phyloP scores from a whole-genome alignment of 495 filamentous ascomycete species.

The Penicillium argentinense region DNA sequence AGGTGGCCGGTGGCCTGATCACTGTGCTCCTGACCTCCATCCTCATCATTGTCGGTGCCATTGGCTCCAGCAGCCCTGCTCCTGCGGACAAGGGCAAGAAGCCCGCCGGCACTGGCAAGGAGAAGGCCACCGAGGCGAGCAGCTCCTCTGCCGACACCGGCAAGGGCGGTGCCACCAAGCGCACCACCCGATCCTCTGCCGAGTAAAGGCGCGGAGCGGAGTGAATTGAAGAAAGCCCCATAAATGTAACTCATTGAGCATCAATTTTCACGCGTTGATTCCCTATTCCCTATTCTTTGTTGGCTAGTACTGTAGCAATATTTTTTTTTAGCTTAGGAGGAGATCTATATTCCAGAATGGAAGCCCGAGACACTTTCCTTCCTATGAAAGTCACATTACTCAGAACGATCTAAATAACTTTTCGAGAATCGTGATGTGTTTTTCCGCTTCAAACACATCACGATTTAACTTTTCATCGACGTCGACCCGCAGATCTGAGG shows the following conservation, averaged over 20 bases:
- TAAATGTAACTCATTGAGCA: slow-evolving; percentile 11
- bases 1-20: slow-evolving; percentile 78
- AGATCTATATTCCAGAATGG: slow-evolving; percentile 17
- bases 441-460: no score
- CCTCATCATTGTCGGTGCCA: slow-evolving; percentile 61
- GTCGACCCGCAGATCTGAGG: no score
- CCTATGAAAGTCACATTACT: background rate
- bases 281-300: slow-evolving; percentile 14
- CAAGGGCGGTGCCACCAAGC: slow-evolving; percentile 67
- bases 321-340: slow-evolving; percentile 14
- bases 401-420: background rate
- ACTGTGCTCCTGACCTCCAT: slow-evolving; percentile 68
- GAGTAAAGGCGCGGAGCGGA: slow-evolving; percentile 32
- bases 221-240: slow-evolving; percentile 10
- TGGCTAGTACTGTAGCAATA: slow-evolving; percentile 22
- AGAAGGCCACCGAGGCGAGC: slow-evolving; percentile 72
- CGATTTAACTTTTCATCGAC: no score
- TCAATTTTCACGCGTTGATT: slow-evolving; percentile 14
- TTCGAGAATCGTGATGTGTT: no score
- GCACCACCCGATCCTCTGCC: slow-evolving; percentile 59
- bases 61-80: slow-evolving; percentile 54
- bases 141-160: slow-evolving; percentile 63
- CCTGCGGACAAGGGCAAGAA: slow-evolving; percentile 70
- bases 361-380: slow-evolving; percentile 9
- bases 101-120: slow-evolving; percentile 69